Evolutionary conservation across 2,329 filamentous ascomycete species (phyloP).

Genomic region (Dothistroma septosporum): DNA sequence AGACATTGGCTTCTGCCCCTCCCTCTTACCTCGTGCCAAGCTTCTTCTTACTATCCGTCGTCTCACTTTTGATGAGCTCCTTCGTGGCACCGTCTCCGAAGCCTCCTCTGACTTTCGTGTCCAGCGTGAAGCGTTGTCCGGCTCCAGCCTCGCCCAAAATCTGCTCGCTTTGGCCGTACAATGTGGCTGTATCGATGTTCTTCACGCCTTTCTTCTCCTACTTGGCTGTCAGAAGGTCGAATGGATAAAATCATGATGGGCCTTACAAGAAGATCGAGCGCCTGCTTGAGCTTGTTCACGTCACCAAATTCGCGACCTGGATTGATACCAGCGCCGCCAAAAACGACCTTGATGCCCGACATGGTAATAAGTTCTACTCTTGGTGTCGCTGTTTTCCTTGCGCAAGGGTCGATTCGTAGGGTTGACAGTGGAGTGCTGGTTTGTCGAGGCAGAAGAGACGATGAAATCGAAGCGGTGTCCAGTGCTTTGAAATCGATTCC

Average conservation of each 20-base stretch:
- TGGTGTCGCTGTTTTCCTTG: too few species aligned
- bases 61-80: constrained; percentile 36
- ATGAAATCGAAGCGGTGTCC: too few species aligned
- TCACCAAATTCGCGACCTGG: constrained; percentile 18
- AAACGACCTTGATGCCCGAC: constrained; percentile 35
- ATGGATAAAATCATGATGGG: neutral
- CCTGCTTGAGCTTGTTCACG: constrained; percentile 22
- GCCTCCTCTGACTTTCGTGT: constrained; percentile 45
- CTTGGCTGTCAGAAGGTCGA: neutral
- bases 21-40: constrained; percentile 24
- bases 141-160: constrained; percentile 40
- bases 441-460: too few species aligned
- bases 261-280: constrained; percentile 28
- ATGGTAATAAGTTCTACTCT: neutral
- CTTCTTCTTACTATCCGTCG: constrained; percentile 32
- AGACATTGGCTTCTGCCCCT: too few species aligned
- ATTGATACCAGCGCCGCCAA: constrained; percentile 32
- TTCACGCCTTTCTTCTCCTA: constrained; percentile 33
- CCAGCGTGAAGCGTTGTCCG: constrained; percentile 43
- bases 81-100: constrained; percentile 37
- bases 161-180: constrained; percentile 41
- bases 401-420: too few species aligned
- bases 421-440: neutral
- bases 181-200: constrained; percentile 40
- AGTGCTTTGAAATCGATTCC: too few species aligned